Evolutionary conservation across 257 asterid genomes (phyloP).

Genomic region (Nicotiana noctiflora): DNA sequence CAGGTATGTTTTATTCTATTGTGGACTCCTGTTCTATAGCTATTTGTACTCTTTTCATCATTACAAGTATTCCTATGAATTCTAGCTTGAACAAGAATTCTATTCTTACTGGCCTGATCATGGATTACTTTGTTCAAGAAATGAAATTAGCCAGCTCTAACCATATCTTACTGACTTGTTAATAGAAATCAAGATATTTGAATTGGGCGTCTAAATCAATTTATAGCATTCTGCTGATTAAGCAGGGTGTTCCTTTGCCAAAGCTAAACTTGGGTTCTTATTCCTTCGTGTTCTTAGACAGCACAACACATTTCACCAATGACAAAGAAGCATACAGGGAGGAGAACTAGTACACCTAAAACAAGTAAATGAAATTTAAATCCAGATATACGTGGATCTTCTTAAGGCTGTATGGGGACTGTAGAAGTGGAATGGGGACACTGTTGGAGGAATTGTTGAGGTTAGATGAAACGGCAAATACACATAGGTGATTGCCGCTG

Average conservation of each 20-base stretch:
- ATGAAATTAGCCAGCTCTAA: neutral
- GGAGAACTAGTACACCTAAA: neutral
- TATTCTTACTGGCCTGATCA: neutral
- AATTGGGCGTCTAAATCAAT: neutral
- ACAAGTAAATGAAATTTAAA: neutral
- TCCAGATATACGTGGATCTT: neutral
- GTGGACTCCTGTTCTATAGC: neutral
- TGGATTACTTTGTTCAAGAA: neutral
- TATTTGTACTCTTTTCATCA: neutral
- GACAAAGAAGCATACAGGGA: neutral
- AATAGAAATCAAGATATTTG: neutral
- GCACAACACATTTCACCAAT: neutral
- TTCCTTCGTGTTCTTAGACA: neutral
- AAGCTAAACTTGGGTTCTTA: neutral
- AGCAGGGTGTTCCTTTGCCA: neutral
- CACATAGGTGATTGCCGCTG: neutral
- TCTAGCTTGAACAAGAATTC: neutral
- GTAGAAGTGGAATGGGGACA: neutral
- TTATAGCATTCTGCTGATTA: neutral
- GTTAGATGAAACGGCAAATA: neutral
- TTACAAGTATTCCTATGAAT: neutral
- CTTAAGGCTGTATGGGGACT: neutral
- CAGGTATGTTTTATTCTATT: constrained; percentile 40
- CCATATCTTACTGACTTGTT: neutral
- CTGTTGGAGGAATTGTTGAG: neutral